Base-by-base conservation (phyloP, 164 flowering plant species). In the Kalanchoe fedtschenkoi region DNA sequence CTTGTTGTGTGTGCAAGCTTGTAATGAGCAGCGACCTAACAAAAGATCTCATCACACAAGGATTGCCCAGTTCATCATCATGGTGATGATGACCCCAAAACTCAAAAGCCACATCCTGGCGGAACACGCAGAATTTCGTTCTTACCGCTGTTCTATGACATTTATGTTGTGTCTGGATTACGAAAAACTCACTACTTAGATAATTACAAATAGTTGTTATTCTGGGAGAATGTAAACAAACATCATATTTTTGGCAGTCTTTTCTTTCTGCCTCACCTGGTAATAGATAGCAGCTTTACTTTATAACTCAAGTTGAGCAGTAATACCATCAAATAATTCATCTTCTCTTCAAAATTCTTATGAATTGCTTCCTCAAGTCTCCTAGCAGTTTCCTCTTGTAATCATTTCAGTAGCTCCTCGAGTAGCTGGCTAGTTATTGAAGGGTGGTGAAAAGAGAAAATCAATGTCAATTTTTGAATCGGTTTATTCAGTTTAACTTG, bases 341-440 rank as follows among this genome's bases (percentile, higher is more conserved):
- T 37, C 61, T 66, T 78, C 65, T 84, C 84, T 34, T 82, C 84
- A 60, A 84, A 84, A 60, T 75, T 78, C 62, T 74, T 78, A 61
- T 77, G 74, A 61, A 84, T 82, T 15, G 78, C 79, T 68, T 82
- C 89, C 64, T 84, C 86, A 62, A 82, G 11, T 69, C 89, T 78
- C 67, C 58, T 75, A 32, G 84, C 83, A 61, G 84, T 82, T 67
- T 82, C 89, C 69, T 84, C 89, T 69, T 84, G 86, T 68, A 84
- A 64, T 38, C 67, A 65, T 61, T 70, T 82, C 16, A 81, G 72
- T 63, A 77, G 79, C n/a, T 69, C 81, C 66, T 80, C 84, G 2
- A 61, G 79, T 68, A 77, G 85, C 37, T 44, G 77, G 68, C 88
- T 83, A 68, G 44, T 26, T 42, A 43, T n/a, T n/a, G 59, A 37